Evolutionary conservation across 2,329 filamentous ascomycete species (phyloP).

Genomic region (Ophiostoma novo-ulmi): DNA sequence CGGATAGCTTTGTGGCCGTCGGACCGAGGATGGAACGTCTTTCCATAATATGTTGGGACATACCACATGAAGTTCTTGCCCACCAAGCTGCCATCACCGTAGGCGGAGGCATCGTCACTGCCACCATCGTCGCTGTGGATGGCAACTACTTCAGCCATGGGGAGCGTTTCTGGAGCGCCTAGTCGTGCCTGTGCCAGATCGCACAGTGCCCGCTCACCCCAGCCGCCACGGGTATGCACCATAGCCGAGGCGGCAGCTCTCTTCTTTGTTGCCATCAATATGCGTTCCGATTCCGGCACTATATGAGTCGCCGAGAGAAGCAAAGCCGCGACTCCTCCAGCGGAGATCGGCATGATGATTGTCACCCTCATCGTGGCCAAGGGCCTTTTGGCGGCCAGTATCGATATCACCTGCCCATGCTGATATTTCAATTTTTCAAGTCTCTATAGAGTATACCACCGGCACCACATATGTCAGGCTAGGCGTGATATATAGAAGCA

Average conservation of each 20-base stretch:
- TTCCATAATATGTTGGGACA: slow-evolving; percentile 28
- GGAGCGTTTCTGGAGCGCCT: background rate
- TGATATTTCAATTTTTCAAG: background rate
- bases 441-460: background rate
- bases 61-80: slow-evolving; percentile 39
- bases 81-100: slow-evolving; percentile 1
- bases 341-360: slow-evolving; percentile 14
- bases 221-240: background rate
- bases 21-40: slow-evolving; percentile 32
- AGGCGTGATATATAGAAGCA: background rate
- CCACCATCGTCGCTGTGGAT: background rate
- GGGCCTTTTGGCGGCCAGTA: background rate
- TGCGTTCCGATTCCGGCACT: slow-evolving; percentile 46
- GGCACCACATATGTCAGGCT: background rate
- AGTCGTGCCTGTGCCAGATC: background rate
- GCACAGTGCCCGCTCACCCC: background rate
- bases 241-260: slow-evolving; percentile 1
- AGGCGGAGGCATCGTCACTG: background rate
- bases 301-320: slow-evolving; percentile 42
- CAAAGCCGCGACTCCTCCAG: slow-evolving; percentile 34
- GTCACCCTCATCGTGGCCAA: background rate
- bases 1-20: slow-evolving; percentile 38
- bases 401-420: background rate
- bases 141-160: background rate
- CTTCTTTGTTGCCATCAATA: slow-evolving; percentile 26